Base-by-base conservation (phyloP, 202 grass and related monocot genomes). In the Zizania palustris region DNA sequence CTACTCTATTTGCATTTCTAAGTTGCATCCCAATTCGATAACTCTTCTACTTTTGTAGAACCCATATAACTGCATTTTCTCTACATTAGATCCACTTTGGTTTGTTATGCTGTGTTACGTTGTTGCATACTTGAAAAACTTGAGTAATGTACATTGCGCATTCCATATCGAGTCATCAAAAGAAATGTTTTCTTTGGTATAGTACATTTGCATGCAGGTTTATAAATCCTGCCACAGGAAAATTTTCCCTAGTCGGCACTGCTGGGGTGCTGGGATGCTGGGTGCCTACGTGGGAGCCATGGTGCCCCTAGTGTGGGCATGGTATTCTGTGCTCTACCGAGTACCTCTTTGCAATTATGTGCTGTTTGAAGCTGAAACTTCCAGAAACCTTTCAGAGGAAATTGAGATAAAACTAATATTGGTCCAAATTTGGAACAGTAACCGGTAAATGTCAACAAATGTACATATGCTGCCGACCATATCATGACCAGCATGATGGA, bases 1-100 rank as follows among this genome's bases (percentile, higher is more conserved):
- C 11, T 41, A 22, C 6, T 7, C 22, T n/a, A 5, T 50, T 65
- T 48, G 4, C 14, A 50, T 54, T 54, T 65, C 11, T 59, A 19
- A 71, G 19, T 61, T 71, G 40, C 33, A 71, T 11, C 11, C 18
- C 13, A 42, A 21, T 44, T 63, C 19, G 20, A 22, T 35, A 6
- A 39, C 19, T 50, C n/a, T 80, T 63, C 56, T 70, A 7, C 73
- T 48, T 60, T 43, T 40, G 16, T 11, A 69, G 41, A 37, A 8
- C n/a, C 2, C 36, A 19, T 48, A 48, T 33, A 3, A 8, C 35
- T n/a, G 56, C 6, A 18, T 12, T 37, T 63, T 59, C 10, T 79
- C 11, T 46, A 46, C 12, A 11, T 38, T 13, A 46, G 12, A 6
- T 13, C 9, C 48, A 19, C 15, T 45, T 59, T 11, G 2, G 0